phyloP scores from a whole-genome alignment of 1,284 basidiomycete species.

The Ceratobasidium sp. region DNA sequence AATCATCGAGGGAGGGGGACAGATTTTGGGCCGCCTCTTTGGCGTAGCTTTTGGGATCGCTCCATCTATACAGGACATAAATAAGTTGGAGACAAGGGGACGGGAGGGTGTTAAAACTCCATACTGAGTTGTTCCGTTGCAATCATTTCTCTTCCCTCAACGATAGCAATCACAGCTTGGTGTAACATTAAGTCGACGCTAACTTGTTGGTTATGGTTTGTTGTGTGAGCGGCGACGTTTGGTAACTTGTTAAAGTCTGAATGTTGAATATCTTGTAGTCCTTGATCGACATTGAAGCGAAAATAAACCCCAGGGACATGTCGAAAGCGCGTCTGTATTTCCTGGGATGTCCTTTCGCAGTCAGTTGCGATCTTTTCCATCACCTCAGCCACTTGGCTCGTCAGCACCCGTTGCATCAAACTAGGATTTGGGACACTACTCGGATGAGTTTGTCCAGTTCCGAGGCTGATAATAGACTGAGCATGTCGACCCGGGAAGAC shows the following conservation, averaged over 20 bases:
- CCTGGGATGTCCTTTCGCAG: conserved; percentile 1
- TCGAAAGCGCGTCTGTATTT: not conserved
- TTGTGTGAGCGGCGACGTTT: not conserved
- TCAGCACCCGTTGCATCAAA: not conserved
- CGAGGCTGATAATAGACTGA: conserved; percentile 11
- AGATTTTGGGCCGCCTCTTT: not conserved
- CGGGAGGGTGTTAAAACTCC: too few species aligned
- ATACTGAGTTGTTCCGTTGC: not conserved
- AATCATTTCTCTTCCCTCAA: not conserved
- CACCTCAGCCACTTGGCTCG: not conserved
- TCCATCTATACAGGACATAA: too few species aligned
- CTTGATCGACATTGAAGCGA: conserved; percentile 20
- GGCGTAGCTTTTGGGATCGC: too few species aligned
- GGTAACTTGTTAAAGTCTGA: not conserved
- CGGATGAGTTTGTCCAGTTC: not conserved
- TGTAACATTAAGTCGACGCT: not conserved
- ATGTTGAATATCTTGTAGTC: not conserved
- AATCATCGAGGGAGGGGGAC: not conserved
- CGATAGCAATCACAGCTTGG: not conserved
- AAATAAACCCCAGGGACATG: not conserved
- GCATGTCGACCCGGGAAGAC: not conserved
- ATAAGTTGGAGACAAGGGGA: too few species aligned
- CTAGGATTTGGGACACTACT: not conserved
- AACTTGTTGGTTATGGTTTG: not conserved
- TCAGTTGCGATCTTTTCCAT: conserved; percentile 11